A percentile compares a stretch with the other conserved stretches of the same genome.
These are phyloP conservation scores for Leucocoprinus gongylophorus DNA, from an alignment of 1,284 basidiomycete genomes.

Conservation along the genomic window DNA sequence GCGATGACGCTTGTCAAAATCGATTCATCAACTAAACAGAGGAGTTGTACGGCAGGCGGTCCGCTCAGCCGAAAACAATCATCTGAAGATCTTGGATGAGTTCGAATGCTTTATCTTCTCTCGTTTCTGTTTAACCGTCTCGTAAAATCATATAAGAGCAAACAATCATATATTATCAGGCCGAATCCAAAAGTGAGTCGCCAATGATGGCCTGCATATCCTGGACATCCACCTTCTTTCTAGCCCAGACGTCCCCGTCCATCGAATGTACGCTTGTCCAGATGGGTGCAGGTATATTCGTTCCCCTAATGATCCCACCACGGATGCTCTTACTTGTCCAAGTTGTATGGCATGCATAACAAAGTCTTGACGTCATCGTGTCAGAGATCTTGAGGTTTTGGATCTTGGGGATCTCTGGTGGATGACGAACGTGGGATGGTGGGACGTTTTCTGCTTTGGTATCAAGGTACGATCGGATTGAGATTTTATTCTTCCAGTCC, in stretches of 20 bases:
- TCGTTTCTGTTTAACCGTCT: no score
- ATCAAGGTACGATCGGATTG: constrained; percentile 51
- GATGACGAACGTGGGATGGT: constrained; percentile 15
- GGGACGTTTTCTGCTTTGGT: constrained; percentile 19
- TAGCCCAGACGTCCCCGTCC: neutral
- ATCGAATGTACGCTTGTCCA: constrained; percentile 23
- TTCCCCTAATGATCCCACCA: constrained; percentile 18
- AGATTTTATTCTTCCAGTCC: constrained; percentile 69
- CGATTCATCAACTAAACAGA: neutral
- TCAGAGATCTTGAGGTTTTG: constrained; percentile 10
- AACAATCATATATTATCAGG: neutral
- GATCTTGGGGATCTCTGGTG: constrained; percentile 12
- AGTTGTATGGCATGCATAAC: constrained; percentile 71
- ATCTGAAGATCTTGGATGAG: neutral
- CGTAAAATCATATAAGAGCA: neutral
- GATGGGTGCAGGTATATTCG: constrained; percentile 26
- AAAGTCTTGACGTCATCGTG: constrained; percentile 48
- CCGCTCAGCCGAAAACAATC: neutral
- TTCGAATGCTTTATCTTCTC: no score
- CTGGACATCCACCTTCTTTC: constrained; percentile 16
- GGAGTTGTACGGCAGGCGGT: no score
- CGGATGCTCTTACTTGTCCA: constrained; percentile 59
- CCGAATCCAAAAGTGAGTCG: constrained; percentile 23
- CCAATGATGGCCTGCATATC: constrained; percentile 22
- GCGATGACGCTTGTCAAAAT: no score